Conservation (phyloP, 441 rosid genomes). For the Erodium texanum region DNA sequence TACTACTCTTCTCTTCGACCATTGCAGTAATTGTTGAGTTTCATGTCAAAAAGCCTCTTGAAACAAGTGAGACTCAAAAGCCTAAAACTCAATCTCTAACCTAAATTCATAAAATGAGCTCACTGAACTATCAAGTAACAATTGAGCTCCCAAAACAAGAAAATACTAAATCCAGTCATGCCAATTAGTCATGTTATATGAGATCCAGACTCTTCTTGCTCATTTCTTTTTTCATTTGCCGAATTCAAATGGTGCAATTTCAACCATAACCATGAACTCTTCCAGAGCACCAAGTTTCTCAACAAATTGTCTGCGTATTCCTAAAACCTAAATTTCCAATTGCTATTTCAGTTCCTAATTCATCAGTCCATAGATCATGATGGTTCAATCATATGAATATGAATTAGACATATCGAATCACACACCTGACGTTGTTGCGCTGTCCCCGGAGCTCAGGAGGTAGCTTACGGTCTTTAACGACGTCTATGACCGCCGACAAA, state of each 20-base stretch:
- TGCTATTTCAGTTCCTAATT: too few relatives aligned
- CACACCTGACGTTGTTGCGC: slow-evolving; percentile 58
- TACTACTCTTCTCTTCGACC: too few relatives aligned
- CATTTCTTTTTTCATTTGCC: neutral
- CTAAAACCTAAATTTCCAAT: neutral
- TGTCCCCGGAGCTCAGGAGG: slow-evolving; percentile 88
- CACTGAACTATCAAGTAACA: too few relatives aligned
- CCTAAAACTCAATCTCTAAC: neutral
- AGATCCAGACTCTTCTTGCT: neutral
- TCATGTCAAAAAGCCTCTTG: neutral
- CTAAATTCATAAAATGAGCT: neutral
- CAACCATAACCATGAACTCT: neutral
- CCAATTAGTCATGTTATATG: neutral
- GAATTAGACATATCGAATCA: neutral
- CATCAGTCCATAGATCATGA: too few relatives aligned
- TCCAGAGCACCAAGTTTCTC: neutral
- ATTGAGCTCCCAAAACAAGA: neutral
- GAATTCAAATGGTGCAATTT: neutral
- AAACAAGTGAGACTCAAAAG: neutral
- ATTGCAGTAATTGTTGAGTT: neutral
- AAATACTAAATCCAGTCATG: neutral
- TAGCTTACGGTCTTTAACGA: slow-evolving; percentile 68
- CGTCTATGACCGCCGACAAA: slow-evolving; percentile 52
- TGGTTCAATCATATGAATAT: too few relatives aligned
- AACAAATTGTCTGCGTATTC: neutral